These are phyloP conservation scores for Neurospora sp. DNA, from an alignment of 2,329 filamentous ascomycete species.

Conservation along the genomic window DNA sequence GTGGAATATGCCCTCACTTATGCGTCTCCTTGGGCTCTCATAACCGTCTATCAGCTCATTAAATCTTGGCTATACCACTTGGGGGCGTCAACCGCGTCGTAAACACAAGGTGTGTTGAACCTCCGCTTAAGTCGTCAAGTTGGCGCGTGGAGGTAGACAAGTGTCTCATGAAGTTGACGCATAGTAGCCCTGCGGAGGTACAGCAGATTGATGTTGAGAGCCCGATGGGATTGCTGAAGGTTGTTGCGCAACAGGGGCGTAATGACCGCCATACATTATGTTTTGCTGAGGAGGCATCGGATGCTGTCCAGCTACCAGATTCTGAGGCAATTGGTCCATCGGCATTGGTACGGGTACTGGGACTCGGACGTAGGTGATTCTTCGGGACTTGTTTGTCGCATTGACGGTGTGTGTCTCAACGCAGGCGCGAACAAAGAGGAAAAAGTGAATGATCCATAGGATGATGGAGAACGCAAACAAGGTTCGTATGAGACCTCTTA, in stretches of 20 bases:
- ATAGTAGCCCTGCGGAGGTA: not conserved
- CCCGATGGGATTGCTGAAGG: not conserved
- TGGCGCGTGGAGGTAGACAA: not conserved
- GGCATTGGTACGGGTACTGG: not conserved
- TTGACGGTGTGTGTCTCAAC: conserved; percentile 27
- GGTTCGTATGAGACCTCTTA: conserved; percentile 10
- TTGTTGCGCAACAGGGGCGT: not conserved
- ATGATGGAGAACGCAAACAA: conserved; percentile 13
- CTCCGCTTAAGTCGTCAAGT: not conserved
- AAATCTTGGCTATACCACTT: not conserved
- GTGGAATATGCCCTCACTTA: not conserved
- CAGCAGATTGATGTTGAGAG: not conserved
- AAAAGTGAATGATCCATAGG: conserved; percentile 23
- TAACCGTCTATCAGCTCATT: not conserved
- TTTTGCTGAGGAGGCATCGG: not conserved
- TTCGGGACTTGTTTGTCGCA: not conserved
- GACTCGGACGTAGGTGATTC: conserved; percentile 7
- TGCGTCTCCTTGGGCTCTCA: not conserved
- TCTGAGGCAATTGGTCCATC: not conserved
- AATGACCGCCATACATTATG: not conserved
- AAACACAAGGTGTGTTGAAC: not conserved
- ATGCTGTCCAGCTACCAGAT: not conserved
- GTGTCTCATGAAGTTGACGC: not conserved
- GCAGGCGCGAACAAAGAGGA: conserved; percentile 31
- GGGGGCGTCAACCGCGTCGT: not conserved